Base-by-base conservation (phyloP, 352 stramenopile genomes). In the Paralagenidium karlingii region DNA sequence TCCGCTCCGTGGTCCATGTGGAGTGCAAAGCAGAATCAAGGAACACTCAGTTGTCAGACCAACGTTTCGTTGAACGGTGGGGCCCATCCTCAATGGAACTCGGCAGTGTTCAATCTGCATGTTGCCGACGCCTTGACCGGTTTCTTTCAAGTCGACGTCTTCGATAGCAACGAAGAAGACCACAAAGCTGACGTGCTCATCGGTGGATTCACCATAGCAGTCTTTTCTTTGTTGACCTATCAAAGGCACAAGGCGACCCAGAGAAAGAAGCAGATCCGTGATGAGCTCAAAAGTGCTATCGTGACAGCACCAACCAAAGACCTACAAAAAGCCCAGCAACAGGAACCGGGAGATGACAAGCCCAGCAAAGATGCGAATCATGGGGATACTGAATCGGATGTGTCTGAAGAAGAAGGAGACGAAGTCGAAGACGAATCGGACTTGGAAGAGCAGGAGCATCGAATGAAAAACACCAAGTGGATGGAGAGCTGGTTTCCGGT, bases 151-250 rank as follows among this genome's bases (percentile, higher is more conserved):
- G 26, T 78, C n/a, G 55, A 64, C 24, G 64, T 71, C 0, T 30
- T 78, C 3, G 64, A 78, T 39, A 70, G 54, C 28, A 71, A 71
- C 38, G 58, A 74, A 56, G 64, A 78, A 50, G 60, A 74, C n/a
- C 51, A 70, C 27, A 32, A 74, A 5, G 52, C 60, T 2, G 61
- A 74, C 24, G 60, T 51, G 11, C 51, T 57, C 8, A 74, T 78
- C n/a, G 60, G 64, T 7, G 32, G 36, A 0, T 36, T 63, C 15
- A 47, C 52, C 13, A 43, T 74, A 16, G 58, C 58, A 15, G 15
- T 62, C 1, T 29, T 36, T 2, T 58, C 55, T 22, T 34, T 74
- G 5, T 61, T 74, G n/a, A n/a, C n/a, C n/a, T n/a, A n/a, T n/a
- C n/a, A n/a, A n/a, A n/a, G n/a, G n/a, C n/a, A n/a, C n/a, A n/a